phyloP scores from a whole-genome alignment of 805 yeast genomes.

The Candida pseudoglaebosa region DNA sequence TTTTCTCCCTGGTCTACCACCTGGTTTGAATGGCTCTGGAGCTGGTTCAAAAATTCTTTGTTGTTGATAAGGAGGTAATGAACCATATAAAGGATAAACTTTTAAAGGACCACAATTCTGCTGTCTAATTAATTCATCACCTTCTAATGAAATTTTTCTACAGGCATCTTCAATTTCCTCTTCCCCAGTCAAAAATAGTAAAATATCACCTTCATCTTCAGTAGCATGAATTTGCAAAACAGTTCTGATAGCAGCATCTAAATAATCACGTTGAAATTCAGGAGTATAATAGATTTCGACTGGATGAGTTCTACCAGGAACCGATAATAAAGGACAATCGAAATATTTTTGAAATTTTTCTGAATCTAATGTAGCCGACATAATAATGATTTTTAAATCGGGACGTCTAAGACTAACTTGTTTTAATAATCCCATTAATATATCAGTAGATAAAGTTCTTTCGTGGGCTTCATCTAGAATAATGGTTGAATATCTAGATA shows the following conservation, averaged over 20 bases:
- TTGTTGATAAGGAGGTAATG: conserved; percentile 93
- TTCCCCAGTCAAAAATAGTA: conserved; percentile 89
- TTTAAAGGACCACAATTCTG: conserved; percentile 84
- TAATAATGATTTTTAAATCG: conserved; percentile 85
- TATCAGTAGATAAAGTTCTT: conserved; percentile 94
- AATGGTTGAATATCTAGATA: conserved; percentile 79
- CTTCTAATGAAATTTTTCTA: conserved; percentile 80
- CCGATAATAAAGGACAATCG: conserved; percentile 91
- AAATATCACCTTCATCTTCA: conserved; percentile 87
- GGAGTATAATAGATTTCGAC: conserved; percentile 97
- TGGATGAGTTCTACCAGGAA: conserved; percentile 97
- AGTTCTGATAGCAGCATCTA: conserved; percentile 93
- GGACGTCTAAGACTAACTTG: conserved; percentile 76
- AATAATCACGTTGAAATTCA: conserved; percentile 90
- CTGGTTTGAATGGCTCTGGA: conserved; percentile 62
- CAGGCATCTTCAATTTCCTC: conserved; percentile 98
- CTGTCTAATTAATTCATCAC: conserved; percentile 84
- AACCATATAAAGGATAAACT: conserved; percentile 93
- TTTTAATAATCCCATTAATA: conserved; percentile 89
- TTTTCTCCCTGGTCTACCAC: conserved; percentile 93
- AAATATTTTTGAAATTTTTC: conserved; percentile 91
- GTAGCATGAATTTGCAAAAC: conserved; percentile 96
- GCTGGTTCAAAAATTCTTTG: conserved; percentile 92
- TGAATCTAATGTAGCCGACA: conserved; percentile 98
- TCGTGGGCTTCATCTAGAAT: conserved; percentile 98